A percentile compares a stretch with the other conserved stretches of the same genome.
These are phyloP conservation scores for Amanita muscaria DNA, from an alignment of 768 basidiomycete genomes.

Conservation along the genomic window DNA sequence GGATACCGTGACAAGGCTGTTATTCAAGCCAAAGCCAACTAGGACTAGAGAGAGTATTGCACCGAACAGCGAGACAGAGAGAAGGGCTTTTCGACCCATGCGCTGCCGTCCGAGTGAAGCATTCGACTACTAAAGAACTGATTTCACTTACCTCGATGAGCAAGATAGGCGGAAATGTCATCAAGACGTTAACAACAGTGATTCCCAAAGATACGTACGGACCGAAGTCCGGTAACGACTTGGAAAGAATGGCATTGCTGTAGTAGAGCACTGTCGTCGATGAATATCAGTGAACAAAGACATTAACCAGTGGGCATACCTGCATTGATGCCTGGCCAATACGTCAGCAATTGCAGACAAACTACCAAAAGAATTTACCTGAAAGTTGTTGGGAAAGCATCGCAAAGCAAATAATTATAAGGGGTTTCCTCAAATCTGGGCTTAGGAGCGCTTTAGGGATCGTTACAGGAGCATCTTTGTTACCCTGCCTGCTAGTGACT, in stretches of 20 bases:
- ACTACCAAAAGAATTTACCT: slow-evolving; percentile 30
- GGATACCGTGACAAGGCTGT: slow-evolving; percentile 47
- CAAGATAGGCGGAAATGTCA: slow-evolving; percentile 81
- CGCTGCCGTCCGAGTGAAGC: slow-evolving; percentile 32
- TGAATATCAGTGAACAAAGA: too few species aligned
- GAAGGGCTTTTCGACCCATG: slow-evolving; percentile 61
- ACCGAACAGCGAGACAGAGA: slow-evolving; percentile 59
- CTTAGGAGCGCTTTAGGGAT: slow-evolving; percentile 43
- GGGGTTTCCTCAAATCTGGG: slow-evolving; percentile 49
- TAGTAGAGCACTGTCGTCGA: slow-evolving; percentile 77
- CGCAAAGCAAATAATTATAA: slow-evolving; percentile 56
- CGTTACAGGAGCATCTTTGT: slow-evolving; percentile 28
- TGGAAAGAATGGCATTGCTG: slow-evolving; percentile 80
- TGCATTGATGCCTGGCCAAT: slow-evolving; percentile 60
- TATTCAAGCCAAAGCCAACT: slow-evolving; percentile 66
- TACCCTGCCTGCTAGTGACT: slow-evolving; percentile 20
- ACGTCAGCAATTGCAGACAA: background rate
- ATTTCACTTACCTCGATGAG: slow-evolving; percentile 62
- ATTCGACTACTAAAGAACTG: background rate
- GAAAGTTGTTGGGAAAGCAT: slow-evolving; percentile 79
- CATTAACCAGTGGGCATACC: too few species aligned
- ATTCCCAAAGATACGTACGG: slow-evolving; percentile 81
- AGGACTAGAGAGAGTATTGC: slow-evolving; percentile 56
- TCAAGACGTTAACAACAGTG: slow-evolving; percentile 73
- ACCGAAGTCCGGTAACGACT: slow-evolving; percentile 68